Conservation (phyloP, 2,329 filamentous ascomycete genomes). For the Clonostachys sp. region DNA sequence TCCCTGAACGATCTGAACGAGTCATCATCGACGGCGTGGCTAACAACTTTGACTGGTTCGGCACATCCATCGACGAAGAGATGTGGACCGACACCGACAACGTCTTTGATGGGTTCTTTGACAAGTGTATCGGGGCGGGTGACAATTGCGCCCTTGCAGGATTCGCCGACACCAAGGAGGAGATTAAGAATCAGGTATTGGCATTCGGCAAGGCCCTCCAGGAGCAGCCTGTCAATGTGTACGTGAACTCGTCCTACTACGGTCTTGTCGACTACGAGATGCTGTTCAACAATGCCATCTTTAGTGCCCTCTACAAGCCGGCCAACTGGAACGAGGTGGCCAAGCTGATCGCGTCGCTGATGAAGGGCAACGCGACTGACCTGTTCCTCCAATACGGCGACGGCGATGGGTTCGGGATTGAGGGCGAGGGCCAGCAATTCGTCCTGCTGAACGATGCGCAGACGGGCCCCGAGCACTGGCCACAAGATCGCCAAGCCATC, state of each 20-base stretch:
- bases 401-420: neutral
- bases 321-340: constrained; percentile 27
- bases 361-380: constrained; percentile 32
- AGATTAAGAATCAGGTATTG: constrained; percentile 22
- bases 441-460: constrained; percentile 18
- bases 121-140: constrained; percentile 34
- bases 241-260: constrained; percentile 32
- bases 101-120: constrained; percentile 22
- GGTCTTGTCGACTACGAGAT: constrained; percentile 28
- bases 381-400: constrained; percentile 26
- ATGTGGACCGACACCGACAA: constrained; percentile 20
- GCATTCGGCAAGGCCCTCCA: constrained; percentile 22
- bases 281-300: constrained; percentile 28
- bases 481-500: constrained; percentile 19
- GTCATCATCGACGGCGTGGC: constrained; percentile 29
- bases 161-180: constrained; percentile 22
- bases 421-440: constrained; percentile 12
- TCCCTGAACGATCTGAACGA: constrained; percentile 21
- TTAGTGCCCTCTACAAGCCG: constrained; percentile 30
- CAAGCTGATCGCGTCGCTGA: constrained; percentile 21
- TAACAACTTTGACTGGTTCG: constrained; percentile 25
- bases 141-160: constrained; percentile 34
- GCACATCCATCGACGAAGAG: constrained; percentile 11
- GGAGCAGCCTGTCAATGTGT: constrained; percentile 31
- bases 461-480: constrained; percentile 18